These are phyloP conservation scores for Cyphellophora attinorum DNA, from an alignment of 2,329 filamentous ascomycete species.

Conservation along the genomic window DNA sequence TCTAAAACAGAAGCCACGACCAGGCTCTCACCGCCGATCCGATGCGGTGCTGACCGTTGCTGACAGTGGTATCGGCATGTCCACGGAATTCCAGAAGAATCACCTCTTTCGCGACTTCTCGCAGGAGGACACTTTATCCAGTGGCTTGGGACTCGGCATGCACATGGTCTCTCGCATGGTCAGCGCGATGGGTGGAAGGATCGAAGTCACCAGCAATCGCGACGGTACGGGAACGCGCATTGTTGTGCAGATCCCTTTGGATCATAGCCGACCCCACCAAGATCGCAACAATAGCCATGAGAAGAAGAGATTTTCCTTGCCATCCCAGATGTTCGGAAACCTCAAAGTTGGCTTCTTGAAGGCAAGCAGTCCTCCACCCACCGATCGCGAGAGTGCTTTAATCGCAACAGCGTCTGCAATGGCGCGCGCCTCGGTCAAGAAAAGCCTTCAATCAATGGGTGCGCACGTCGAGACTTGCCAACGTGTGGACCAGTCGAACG, in stretches of 20 bases:
- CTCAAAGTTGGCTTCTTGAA: too few species aligned
- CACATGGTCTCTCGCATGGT: constrained; percentile 42
- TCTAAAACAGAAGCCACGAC: constrained; percentile 21
- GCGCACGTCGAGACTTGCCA: too few species aligned
- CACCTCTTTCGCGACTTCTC: constrained; percentile 46
- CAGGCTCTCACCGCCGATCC: constrained; percentile 8
- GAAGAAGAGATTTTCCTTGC: too few species aligned
- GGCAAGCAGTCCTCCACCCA: too few species aligned
- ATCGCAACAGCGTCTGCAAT: too few species aligned
- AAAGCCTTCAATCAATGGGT: too few species aligned
- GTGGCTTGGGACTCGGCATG: constrained; percentile 52
- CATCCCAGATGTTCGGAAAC: too few species aligned
- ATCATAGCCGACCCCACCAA: too few species aligned
- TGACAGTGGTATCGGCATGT: constrained; percentile 24
- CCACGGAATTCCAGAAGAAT: constrained; percentile 17
- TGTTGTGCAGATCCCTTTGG: constrained; percentile 4
- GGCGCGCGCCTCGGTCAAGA: too few species aligned
- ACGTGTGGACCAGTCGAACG: too few species aligned
- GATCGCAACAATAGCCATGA: too few species aligned
- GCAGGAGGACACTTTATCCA: constrained; percentile 47
- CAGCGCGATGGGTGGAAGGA: constrained; percentile 18
- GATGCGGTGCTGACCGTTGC: constrained; percentile 16
- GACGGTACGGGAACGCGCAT: constrained; percentile 19
- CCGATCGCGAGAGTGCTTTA: too few species aligned
- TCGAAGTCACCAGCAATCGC: constrained; percentile 21